Base-by-base conservation (phyloP, 306 rosid genomes). In the Pyrus communis region DNA sequence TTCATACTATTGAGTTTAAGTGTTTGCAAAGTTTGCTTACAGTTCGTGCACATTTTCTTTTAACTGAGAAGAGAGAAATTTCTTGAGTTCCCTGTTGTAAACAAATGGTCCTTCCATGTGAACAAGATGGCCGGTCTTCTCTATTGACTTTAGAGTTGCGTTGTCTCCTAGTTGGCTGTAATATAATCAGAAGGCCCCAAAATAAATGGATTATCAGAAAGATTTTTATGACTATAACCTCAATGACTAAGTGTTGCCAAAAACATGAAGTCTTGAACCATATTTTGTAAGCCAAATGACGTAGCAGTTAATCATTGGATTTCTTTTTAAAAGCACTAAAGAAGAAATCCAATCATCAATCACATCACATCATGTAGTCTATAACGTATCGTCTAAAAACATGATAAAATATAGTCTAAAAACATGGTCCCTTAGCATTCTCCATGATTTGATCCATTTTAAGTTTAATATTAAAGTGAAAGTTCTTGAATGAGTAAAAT, bases 101-200 rank as follows among this genome's bases (percentile, higher is more conserved):
- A 43, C 31, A 4, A 21, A 73, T 5, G 81, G 84, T 21, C 77
- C 69, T 30, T 84, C 84, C 2, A 55, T 0, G 4, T 60, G 77
- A 27, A 35, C 70, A 42, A 80, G 70, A 14, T 84, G 87, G 57
- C 87, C 84, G 12, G 84, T 58, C 57, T 80, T 80, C 57, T 80
- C 77, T 52, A 84, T 73, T 15, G 14, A 19, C 38, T 73, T 21
- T 4, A 84, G 43, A 2, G 18, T 66, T 22, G 61, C 71, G 2
- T 17, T 45, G 25, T 73, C 73, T 55, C 80, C 84, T n/a, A 80
- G 3, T 67, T 80, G 70, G 66, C 84, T 84, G 33, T 17, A 5
- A 35, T 9, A 49, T 49, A 49, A 49, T 49, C 19, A 49, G 54
- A 14, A 49, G 54, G 15, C 54, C 19, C 54, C 54, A 49, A 49